phyloP scores from a whole-genome alignment of 208 protist species.

The Trypanosoma brucei region DNA sequence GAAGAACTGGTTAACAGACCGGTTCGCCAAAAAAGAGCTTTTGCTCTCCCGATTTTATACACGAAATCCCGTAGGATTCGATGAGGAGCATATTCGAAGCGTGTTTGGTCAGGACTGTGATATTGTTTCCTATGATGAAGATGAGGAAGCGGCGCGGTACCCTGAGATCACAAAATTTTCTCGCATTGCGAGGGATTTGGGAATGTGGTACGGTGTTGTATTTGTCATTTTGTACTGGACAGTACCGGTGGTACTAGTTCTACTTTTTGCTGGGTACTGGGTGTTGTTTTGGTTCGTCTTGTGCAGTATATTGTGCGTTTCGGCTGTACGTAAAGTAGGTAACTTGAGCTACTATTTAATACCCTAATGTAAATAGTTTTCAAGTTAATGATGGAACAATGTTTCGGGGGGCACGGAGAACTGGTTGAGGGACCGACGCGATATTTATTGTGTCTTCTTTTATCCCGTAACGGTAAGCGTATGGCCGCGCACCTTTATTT shows the following conservation, averaged over 20 bases:
- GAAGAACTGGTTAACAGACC: conserved; percentile 53
- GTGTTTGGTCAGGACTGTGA: conserved; percentile 47
- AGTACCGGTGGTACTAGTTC: conserved; percentile 12
- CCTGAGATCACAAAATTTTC: conserved; percentile 15
- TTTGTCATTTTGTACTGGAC: conserved; percentile 23
- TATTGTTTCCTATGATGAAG: conserved; percentile 52
- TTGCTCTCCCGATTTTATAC: conserved; percentile 68
- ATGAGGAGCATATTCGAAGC: conserved; percentile 41
- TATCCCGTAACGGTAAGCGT: too few relatives aligned
- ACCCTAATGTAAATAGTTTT: neutral
- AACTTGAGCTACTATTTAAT: conserved; percentile 17
- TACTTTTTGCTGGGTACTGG: conserved; percentile 4
- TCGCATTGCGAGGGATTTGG: conserved; percentile 18
- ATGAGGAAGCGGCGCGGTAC: conserved; percentile 19
- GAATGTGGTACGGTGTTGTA: conserved; percentile 19
- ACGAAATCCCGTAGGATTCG: conserved; percentile 62
- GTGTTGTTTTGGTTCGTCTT: conserved; percentile 20
- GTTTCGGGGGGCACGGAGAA: too few relatives aligned
- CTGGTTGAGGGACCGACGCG: too few relatives aligned
- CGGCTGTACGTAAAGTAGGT: conserved; percentile 6
- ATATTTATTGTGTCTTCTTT: too few relatives aligned
- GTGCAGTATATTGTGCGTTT: conserved; percentile 20
- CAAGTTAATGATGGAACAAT: too few relatives aligned
- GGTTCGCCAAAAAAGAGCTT: conserved; percentile 81
- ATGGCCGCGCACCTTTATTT: too few relatives aligned